phyloP scores from a whole-genome alignment of 305 asterid genomes.

The Petunia hybrid region DNA sequence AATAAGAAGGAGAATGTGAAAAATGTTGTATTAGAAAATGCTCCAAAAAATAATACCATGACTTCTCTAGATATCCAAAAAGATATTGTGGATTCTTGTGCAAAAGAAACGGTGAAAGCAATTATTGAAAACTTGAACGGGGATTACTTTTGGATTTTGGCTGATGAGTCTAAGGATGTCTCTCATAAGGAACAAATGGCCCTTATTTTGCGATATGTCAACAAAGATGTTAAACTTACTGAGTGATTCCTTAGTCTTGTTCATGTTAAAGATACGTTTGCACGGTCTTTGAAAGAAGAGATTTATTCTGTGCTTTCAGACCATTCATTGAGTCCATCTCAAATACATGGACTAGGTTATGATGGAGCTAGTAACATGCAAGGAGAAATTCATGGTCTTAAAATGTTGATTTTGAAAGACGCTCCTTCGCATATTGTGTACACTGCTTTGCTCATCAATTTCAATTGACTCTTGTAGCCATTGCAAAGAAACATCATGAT shows the following conservation, averaged over 20 bases:
- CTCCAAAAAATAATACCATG: background rate
- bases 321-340: background rate
- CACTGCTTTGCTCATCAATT: slow-evolving; percentile 39
- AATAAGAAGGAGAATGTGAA: background rate
- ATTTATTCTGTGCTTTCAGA: slow-evolving; percentile 4
- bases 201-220: slow-evolving; percentile 6
- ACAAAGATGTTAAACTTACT: background rate
- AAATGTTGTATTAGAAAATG: background rate
- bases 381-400: slow-evolving; percentile 31
- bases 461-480: slow-evolving; percentile 21
- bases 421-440: background rate
- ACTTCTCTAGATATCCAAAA: background rate
- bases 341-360: slow-evolving; percentile 28
- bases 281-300: background rate
- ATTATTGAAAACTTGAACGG: background rate
- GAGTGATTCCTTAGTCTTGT: background rate
- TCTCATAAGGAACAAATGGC: too few species aligned
- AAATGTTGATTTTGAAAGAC: slow-evolving; percentile 22
- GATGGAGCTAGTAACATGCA: slow-evolving; percentile 35
- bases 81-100: too few species aligned
- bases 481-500: background rate
- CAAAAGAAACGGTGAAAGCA: background rate
- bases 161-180: too few species aligned
- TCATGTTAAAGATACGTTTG: background rate
- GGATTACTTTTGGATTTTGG: background rate